Conservation (phyloP, 495 filamentous ascomycete genomes). For the Trichoderma orchidacearum region DNA sequence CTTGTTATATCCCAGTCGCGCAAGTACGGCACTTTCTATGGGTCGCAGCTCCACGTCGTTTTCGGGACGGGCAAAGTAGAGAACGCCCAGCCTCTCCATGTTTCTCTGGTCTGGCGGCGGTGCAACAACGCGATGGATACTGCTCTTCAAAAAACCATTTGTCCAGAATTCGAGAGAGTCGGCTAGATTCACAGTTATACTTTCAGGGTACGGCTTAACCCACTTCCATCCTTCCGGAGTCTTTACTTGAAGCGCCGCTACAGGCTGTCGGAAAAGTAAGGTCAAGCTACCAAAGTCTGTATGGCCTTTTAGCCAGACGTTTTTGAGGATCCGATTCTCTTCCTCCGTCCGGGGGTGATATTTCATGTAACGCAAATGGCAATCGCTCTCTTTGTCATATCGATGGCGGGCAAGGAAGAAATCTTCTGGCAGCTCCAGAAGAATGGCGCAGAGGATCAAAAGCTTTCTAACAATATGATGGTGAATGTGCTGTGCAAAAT, state of each 20-base stretch:
- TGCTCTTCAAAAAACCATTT: slow-evolving; percentile 36
- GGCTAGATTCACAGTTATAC: slow-evolving; percentile 39
- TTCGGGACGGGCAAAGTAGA: slow-evolving; percentile 31
- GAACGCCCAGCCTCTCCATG: slow-evolving; percentile 34
- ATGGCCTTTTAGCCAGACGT: slow-evolving; percentile 30
- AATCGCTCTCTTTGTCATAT: slow-evolving; percentile 32
- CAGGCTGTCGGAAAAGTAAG: slow-evolving; percentile 37
- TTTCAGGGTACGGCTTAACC: slow-evolving; percentile 35
- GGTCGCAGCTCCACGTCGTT: slow-evolving; percentile 17
- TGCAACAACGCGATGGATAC: slow-evolving; percentile 37
- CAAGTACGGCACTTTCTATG: not conserved
- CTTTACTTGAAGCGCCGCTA: slow-evolving; percentile 31
- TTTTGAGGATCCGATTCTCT: slow-evolving; percentile 19
- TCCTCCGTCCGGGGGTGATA: slow-evolving; percentile 29
- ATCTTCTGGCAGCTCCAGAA: slow-evolving; percentile 39
- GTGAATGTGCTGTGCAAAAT: slow-evolving; percentile 26
- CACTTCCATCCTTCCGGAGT: slow-evolving; percentile 36
- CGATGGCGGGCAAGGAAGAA: slow-evolving; percentile 33
- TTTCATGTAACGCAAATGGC: slow-evolving; percentile 42
- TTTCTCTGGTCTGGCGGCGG: slow-evolving; percentile 36
- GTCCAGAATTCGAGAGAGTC: slow-evolving; percentile 37
- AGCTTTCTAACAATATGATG: slow-evolving; percentile 30
- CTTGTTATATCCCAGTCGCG: not conserved
- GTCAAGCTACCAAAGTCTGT: slow-evolving; percentile 45
- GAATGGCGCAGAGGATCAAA: slow-evolving; percentile 33